Evolutionary conservation across 1,284 basidiomycete species (phyloP).

Genomic region (Lentinula novae-zelandiae): DNA sequence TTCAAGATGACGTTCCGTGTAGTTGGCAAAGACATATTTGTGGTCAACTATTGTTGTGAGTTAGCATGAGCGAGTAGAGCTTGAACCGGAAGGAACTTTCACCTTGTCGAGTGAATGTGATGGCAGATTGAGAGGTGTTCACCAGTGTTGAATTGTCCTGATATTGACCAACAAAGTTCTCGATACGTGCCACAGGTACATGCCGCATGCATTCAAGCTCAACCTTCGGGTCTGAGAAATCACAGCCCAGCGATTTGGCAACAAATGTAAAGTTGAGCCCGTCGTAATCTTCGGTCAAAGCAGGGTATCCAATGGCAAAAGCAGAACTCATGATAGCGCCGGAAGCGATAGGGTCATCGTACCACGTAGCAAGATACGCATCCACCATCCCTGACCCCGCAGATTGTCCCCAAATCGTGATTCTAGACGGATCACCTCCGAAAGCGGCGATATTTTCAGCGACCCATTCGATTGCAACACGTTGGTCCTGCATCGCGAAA

Average conservation of each 20-base stretch:
- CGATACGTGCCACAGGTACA: neutral
- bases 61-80: neutral
- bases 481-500: conserved; percentile 14
- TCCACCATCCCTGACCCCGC: neutral
- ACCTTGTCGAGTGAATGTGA: neutral
- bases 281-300: neutral
- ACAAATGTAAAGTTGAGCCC: conserved; percentile 6
- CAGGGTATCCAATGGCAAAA: neutral
- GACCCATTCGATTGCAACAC: conserved; percentile 16
- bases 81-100: neutral
- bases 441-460: conserved; percentile 16
- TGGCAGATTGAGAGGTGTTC: neutral
- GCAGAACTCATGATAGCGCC: neutral
- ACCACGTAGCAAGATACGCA: neutral
- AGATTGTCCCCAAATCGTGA: conserved; percentile 6
- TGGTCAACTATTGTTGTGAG: neutral
- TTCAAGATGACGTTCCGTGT: conserved; percentile 4
- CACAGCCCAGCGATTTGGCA: conserved; percentile 1
- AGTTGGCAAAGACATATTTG: conserved; percentile 2
- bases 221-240: neutral
- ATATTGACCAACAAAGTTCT: conserved; percentile 4
- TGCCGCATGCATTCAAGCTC: conserved; percentile 4
- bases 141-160: conserved; percentile 3
- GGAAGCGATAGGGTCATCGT: conserved; percentile 2
- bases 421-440: conserved; percentile 15